These are phyloP conservation scores for Trichoderma sp. DNA, from an alignment of 2,329 filamentous ascomycete species.

Conservation along the genomic window DNA sequence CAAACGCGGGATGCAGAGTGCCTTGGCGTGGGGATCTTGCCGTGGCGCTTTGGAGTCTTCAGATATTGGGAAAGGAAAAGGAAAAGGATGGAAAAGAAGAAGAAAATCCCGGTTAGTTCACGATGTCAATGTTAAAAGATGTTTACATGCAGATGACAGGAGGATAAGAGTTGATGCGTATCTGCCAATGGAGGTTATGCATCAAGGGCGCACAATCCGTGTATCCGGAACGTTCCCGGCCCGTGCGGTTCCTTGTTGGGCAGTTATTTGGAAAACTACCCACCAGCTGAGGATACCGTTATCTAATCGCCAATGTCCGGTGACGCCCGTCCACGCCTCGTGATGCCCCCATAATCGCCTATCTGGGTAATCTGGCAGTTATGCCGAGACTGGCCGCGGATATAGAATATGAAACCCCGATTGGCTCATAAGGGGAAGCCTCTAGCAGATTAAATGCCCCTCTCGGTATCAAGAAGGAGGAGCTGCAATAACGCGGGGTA, in stretches of 20 bases:
- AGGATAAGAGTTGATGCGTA: background rate
- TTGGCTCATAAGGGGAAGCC: background rate
- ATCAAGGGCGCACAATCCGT: slow-evolving; percentile 2
- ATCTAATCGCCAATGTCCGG: slow-evolving; percentile 9
- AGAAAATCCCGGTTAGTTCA: background rate
- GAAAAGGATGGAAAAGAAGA: background rate
- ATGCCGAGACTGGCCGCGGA: slow-evolving; percentile 16
- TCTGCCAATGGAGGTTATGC: slow-evolving; percentile 23
- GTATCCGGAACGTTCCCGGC: background rate
- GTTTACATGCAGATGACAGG: background rate
- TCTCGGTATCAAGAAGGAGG: background rate
- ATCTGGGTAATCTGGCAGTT: slow-evolving; percentile 12
- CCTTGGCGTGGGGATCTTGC: background rate
- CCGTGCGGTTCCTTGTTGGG: background rate
- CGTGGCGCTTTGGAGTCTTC: background rate
- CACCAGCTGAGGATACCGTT: background rate
- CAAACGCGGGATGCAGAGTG: background rate
- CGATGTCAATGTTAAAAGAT: background rate
- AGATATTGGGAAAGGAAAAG: no score
- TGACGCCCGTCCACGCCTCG: background rate
- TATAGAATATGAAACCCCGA: background rate
- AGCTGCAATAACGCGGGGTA: slow-evolving; percentile 12
- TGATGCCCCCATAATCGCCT: slow-evolving; percentile 9
- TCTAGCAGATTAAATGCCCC: slow-evolving; percentile 3
- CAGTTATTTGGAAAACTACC: slow-evolving; percentile 1